phyloP scores from a whole-genome alignment of 805 yeast genomes.

The Wickerhamomyces hampshirensis region DNA sequence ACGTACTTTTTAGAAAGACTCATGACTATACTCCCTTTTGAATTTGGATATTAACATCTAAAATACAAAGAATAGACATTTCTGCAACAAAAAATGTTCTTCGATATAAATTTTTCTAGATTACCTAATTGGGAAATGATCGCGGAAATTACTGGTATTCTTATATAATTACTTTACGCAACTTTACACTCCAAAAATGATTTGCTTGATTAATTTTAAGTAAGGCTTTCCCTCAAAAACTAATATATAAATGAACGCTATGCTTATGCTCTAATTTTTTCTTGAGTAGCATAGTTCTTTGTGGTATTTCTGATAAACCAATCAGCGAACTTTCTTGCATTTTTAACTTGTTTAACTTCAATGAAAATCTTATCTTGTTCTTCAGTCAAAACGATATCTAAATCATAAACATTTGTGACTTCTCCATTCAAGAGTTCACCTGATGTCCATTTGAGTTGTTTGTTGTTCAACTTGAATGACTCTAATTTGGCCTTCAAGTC shows the following conservation, averaged over 20 bases:
- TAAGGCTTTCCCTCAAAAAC: too few relatives aligned
- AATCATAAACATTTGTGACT: conserved; percentile 34
- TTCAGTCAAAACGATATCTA: conserved; percentile 37
- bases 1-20: conserved; percentile 42
- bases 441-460: conserved; percentile 39
- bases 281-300: conserved; percentile 42
- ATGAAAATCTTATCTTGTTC: conserved; percentile 31
- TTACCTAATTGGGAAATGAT: not conserved
- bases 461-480: conserved; percentile 40
- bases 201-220: too few relatives aligned
- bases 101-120: not conserved
- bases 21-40: not conserved
- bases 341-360: conserved; percentile 40
- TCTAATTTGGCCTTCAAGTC: conserved; percentile 35
- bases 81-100: not conserved
- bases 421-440: conserved; percentile 40
- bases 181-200: too few relatives aligned
- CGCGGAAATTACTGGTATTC: too few relatives aligned
- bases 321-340: conserved; percentile 42
- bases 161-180: too few relatives aligned
- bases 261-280: conserved; percentile 19
- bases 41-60: not conserved
- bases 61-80: not conserved
- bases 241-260: not conserved
- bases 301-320: conserved; percentile 46